Evolutionary conservation across 2,329 filamentous ascomycete genomes (phyloP), one percentile per base, ranked within the genome.

Genomic region (Hypoxylon sp.): DNA sequence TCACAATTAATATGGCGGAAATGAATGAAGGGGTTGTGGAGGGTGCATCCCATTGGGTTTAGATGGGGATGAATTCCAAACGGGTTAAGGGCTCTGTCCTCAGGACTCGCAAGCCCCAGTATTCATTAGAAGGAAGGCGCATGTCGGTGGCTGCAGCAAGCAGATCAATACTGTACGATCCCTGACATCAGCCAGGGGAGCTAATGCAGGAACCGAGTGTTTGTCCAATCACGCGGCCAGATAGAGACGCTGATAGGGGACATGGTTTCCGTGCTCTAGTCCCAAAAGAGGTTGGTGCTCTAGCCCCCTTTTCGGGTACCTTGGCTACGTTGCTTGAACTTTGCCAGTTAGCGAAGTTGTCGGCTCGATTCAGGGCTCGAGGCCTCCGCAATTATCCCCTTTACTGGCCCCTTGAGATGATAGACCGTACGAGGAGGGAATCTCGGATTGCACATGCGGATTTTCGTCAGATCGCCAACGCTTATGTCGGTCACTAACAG

Each of bases 11-110:
- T 75, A 74, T 74, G 67, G 72, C 73, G 74, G 77, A 78, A 79
- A 78, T 78, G 75, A 78, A 71, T 62, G 75, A 76, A 77, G 74
- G 77, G 76, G 75, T 72, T 68, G 76, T 77, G 76, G 76, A 69
- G 74, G 57, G 64, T 60, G 30, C 61, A 25, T 51, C 66, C 63
- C 53, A 58, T 61, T 54, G 65, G 48, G 46, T 44, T 59, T 46
- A 22, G 64, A 72, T 31, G 61, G 59, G 58, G 51, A 48, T 31
- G 69, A 69, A 70, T 71, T 66, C 71, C 66, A 66, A 61, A 37
- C 58, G 25, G 59, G 37, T 60, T 55, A 33, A 53, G 55, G 64
- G 68, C 73, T 75, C 75, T 75, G 72, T 74, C 61, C 51, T 53
- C 33, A 49, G 33, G 22, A 22, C 49, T 46, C 30, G 20, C 53